Conservation (phyloP, 495 filamentous ascomycete species). For the Amphirosellinia nigrospora region DNA sequence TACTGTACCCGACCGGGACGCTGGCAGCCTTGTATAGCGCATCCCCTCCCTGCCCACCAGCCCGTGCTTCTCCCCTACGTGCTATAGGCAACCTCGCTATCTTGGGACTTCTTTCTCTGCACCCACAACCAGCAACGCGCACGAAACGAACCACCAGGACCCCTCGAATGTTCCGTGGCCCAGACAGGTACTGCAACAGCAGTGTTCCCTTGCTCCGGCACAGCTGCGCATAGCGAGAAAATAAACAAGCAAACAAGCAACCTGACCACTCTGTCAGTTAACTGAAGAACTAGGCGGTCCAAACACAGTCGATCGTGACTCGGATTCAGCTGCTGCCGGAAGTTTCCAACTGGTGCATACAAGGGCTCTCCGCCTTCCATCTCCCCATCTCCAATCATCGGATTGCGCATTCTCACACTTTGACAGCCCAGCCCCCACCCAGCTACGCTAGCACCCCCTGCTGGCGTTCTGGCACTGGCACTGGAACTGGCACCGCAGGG, state of each 20-base stretch:
- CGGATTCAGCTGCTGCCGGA: conserved; percentile 12
- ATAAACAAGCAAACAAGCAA: background rate
- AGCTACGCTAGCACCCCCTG: conserved; percentile 7
- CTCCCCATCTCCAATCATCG: background rate
- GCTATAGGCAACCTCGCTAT: too few relatives aligned
- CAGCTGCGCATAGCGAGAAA: background rate
- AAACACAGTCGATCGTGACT: background rate
- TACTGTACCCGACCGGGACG: background rate
- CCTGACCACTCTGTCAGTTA: conserved; percentile 4
- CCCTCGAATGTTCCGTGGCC: background rate
- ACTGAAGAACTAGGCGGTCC: background rate
- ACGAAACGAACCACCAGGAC: background rate
- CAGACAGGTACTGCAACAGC: conserved; percentile 1
- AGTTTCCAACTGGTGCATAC: conserved; percentile 9
- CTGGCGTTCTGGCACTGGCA: background rate
- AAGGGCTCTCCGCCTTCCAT: conserved; percentile 4
- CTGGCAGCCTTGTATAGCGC: conserved; percentile 21
- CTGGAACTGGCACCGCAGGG: conserved; percentile 13
- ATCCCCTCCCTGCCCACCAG: background rate
- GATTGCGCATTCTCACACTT: conserved; percentile 17
- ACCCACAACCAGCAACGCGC: background rate
- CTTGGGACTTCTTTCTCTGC: background rate
- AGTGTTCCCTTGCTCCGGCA: background rate
- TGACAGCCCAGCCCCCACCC: conserved; percentile 19
- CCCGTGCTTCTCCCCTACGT: background rate